phyloP scores from a whole-genome alignment of 2,329 filamentous ascomycete genomes.

The Paecilomyces sp. region DNA sequence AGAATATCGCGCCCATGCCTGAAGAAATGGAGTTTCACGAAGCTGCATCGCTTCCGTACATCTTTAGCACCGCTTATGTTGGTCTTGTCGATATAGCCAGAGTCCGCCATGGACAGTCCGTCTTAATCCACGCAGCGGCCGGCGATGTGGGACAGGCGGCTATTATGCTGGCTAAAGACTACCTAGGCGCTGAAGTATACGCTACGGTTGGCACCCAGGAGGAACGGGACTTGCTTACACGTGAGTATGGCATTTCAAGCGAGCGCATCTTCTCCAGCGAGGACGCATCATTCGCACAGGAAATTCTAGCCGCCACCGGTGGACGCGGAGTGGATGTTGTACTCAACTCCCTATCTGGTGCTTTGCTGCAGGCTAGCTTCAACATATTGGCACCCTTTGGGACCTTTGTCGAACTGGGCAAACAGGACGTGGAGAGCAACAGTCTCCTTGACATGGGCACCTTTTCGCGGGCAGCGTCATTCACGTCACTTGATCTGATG shows the following conservation, averaged over 20 bases:
- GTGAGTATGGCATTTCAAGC: conserved; percentile 11
- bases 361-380: conserved; percentile 5
- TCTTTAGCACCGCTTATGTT: conserved; percentile 1
- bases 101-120: conserved; percentile 3
- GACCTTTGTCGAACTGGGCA: conserved; percentile 7
- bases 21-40: conserved; percentile 29
- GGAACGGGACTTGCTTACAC: conserved; percentile 2
- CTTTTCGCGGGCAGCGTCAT: not conserved
- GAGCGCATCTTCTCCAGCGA: conserved; percentile 23
- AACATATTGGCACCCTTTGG: conserved; percentile 11
- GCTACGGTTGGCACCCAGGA: conserved; percentile 2
- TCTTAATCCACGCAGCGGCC: conserved; percentile 12
- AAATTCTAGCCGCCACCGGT: conserved; percentile 14
- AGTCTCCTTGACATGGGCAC: not conserved
- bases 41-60: conserved; percentile 1
- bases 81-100: conserved; percentile 2
- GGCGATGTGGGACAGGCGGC: conserved; percentile 13
- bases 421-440: conserved; percentile 1
- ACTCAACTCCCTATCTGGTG: conserved; percentile 2
- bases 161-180: conserved; percentile 8
- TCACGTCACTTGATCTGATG: not conserved
- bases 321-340: conserved; percentile 18
- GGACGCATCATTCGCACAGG: conserved; percentile 11
- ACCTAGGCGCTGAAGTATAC: conserved; percentile 3
- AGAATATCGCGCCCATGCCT: conserved; percentile 24